These are phyloP conservation scores for Suhomyces taliae DNA, from an alignment of 1,139 yeast genomes.

Conservation along the genomic window DNA sequence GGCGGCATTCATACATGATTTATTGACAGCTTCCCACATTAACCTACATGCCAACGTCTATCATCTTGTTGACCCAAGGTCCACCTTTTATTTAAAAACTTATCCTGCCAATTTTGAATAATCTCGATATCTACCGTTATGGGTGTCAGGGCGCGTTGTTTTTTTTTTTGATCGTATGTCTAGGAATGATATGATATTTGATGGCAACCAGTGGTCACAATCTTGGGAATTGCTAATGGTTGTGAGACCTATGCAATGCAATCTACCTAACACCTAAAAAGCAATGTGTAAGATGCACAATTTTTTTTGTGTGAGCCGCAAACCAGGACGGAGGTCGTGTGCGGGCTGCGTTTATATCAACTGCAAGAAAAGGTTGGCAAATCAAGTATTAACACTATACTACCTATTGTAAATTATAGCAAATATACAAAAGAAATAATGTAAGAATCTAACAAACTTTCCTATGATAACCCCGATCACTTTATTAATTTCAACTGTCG, in stretches of 20 bases:
- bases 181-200: not conserved
- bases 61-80: not conserved
- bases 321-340: not conserved
- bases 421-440: too few relatives aligned
- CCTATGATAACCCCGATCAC: too few relatives aligned
- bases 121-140: too few relatives aligned
- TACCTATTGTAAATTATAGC: too few relatives aligned
- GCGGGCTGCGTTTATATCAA: not conserved
- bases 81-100: not conserved
- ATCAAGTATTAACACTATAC: too few relatives aligned
- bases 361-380: not conserved
- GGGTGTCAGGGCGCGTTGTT: too few relatives aligned
- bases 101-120: too few relatives aligned
- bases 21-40: not conserved
- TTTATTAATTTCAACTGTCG: too few relatives aligned
- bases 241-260: slow-evolving; percentile 1
- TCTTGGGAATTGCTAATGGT: slow-evolving; percentile 4
- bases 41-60: too few relatives aligned
- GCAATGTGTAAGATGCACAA: slow-evolving; percentile 2
- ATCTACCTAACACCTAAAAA: slow-evolving; percentile 1
- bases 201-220: slow-evolving; percentile 4
- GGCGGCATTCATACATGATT: not conserved
- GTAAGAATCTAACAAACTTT: too few relatives aligned
- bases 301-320: slow-evolving; percentile 1
- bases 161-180: not conserved